These are phyloP conservation scores for Tulasnella calospora DNA, from an alignment of 768 basidiomycete species.

Conservation along the genomic window DNA sequence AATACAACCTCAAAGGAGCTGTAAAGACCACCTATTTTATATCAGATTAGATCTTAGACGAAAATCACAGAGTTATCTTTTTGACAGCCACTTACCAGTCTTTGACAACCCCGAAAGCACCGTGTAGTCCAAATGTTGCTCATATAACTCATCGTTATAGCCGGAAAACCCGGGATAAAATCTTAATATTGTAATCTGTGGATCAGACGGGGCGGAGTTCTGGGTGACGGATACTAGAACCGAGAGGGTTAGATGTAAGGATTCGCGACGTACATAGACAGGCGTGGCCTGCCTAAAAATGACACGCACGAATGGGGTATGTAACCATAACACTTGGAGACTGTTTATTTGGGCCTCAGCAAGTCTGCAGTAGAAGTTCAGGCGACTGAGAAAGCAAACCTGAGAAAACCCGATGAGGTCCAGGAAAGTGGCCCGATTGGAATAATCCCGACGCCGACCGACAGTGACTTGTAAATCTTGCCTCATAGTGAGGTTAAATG, in stretches of 20 bases:
- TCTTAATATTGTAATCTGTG: not conserved
- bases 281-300: not conserved
- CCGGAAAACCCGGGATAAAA: not conserved
- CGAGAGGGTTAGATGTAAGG: not conserved
- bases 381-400: not conserved
- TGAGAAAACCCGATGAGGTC: not conserved
- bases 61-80: not conserved
- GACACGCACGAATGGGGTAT: not conserved
- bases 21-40: not conserved
- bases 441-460: not conserved
- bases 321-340: not conserved
- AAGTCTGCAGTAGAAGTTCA: not conserved
- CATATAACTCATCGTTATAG: not conserved
- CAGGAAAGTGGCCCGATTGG: not conserved
- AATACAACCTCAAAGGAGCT: not conserved
- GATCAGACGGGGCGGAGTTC: not conserved
- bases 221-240: not conserved
- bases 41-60: not conserved
- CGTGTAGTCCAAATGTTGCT: not conserved
- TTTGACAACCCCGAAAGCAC: not conserved
- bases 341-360: not conserved
- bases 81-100: not conserved
- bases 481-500: not conserved
- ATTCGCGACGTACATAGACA: not conserved
- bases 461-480: not conserved